phyloP scores from a whole-genome alignment of 208 protist species.

The Crithidia expoeki region DNA sequence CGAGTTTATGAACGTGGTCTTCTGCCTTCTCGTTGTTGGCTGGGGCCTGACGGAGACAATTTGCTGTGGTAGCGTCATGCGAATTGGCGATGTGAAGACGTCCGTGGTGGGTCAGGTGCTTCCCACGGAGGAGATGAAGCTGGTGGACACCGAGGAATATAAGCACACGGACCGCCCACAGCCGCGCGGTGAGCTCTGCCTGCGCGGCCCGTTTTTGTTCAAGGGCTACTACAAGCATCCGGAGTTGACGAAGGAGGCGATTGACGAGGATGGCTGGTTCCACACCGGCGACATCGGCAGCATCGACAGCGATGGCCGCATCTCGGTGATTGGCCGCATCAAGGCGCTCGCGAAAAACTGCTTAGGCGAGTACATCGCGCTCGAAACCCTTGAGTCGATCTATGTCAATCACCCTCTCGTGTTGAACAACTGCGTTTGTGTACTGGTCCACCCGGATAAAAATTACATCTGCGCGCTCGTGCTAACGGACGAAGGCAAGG shows the following conservation, averaged over 20 bases:
- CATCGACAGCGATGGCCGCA: constrained; percentile 42
- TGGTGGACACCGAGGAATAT: constrained; percentile 86
- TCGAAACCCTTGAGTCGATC: constrained; percentile 82
- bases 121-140: constrained; percentile 77
- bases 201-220: constrained; percentile 86
- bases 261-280: constrained; percentile 88
- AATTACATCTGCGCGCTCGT: constrained; percentile 61
- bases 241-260: constrained; percentile 80
- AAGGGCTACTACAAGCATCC: constrained; percentile 93
- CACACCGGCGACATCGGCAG: constrained; percentile 88
- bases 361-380: constrained; percentile 93
- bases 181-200: constrained; percentile 80
- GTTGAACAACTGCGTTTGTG: constrained; percentile 39
- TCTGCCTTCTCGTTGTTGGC: constrained; percentile 44
- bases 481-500: constrained; percentile 49
- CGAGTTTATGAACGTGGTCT: constrained; percentile 87
- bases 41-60: constrained; percentile 92
- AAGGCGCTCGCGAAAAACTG: constrained; percentile 94
- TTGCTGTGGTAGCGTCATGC: constrained; percentile 63
- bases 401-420: constrained; percentile 42
- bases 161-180: constrained; percentile 71
- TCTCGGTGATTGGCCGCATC: constrained; percentile 85
- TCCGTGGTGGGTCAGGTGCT: constrained; percentile 68
- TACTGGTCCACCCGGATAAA: constrained; percentile 72
- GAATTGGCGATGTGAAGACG: constrained; percentile 51